These are phyloP conservation scores for Cystoderma amianthinum DNA, from an alignment of 768 basidiomycete species.

Conservation along the genomic window DNA sequence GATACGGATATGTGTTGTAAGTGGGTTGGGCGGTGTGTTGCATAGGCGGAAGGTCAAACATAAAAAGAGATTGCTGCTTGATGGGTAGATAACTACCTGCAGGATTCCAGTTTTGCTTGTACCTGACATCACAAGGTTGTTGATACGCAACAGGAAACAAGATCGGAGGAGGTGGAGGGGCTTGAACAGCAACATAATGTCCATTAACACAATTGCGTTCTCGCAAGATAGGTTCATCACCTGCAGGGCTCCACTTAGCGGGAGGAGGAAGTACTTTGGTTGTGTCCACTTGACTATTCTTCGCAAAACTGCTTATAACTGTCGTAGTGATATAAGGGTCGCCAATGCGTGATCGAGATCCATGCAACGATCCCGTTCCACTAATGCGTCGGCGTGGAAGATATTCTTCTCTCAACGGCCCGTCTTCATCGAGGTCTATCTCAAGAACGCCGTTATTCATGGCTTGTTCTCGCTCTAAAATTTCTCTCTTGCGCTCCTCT, in stretches of 20 bases:
- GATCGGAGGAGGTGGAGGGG: slow-evolving; percentile 30
- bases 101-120: slow-evolving; percentile 33
- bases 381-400: slow-evolving; percentile 62
- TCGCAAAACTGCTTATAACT: slow-evolving; percentile 6
- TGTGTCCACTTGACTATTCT: slow-evolving; percentile 8
- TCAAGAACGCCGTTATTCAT: slow-evolving; percentile 47
- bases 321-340: slow-evolving; percentile 5
- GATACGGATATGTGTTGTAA: slow-evolving; percentile 31
- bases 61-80: slow-evolving; percentile 31
- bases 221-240: slow-evolving; percentile 67
- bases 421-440: slow-evolving; percentile 79
- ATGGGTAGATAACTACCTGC: slow-evolving; percentile 21
- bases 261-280: slow-evolving; percentile 54
- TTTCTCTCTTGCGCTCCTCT: slow-evolving; percentile 55
- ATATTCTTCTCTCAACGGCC: slow-evolving; percentile 77
- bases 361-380: slow-evolving; percentile 17
- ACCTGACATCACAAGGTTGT: slow-evolving; percentile 23
- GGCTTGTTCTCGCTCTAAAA: slow-evolving; percentile 34
- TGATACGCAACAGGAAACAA: slow-evolving; percentile 28
- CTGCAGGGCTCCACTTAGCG: slow-evolving; percentile 75
- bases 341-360: slow-evolving; percentile 9
- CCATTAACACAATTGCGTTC: slow-evolving; percentile 43
- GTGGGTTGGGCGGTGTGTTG: slow-evolving; percentile 22
- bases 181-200: slow-evolving; percentile 61
- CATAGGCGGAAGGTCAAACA: slow-evolving; percentile 26